These are phyloP conservation scores for Jaapia argillacea DNA, from an alignment of 768 basidiomycete species.

Conservation along the genomic window DNA sequence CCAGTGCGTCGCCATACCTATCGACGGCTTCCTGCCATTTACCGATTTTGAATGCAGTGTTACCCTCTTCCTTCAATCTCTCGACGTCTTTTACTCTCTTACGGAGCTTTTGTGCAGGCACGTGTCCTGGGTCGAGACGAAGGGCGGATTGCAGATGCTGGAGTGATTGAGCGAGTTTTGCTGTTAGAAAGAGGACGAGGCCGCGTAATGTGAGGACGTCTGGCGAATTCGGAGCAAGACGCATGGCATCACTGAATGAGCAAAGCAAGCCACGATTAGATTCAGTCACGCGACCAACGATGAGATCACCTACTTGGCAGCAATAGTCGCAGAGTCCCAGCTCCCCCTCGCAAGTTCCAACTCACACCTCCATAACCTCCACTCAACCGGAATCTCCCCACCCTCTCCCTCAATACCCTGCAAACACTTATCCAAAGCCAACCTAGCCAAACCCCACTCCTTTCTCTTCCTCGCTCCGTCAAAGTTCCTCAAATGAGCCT, in stretches of 20 bases:
- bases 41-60: conserved; percentile 58
- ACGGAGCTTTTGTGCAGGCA: conserved; percentile 57
- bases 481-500: conserved; percentile 57
- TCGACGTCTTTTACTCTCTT: conserved; percentile 81
- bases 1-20: conserved; percentile 65
- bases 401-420: conserved; percentile 69
- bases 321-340: conserved; percentile 62
- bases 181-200: conserved; percentile 64
- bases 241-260: conserved; percentile 58
- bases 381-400: conserved; percentile 65
- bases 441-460: conserved; percentile 69
- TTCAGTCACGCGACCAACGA: not conserved
- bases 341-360: conserved; percentile 62
- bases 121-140: conserved; percentile 69
- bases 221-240: conserved; percentile 62
- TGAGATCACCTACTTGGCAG: conserved; percentile 57
- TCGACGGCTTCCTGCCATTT: conserved; percentile 50
- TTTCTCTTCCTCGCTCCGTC: conserved; percentile 42
- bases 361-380: conserved; percentile 75
- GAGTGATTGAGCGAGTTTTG: conserved; percentile 59
- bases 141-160: conserved; percentile 66
- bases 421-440: conserved; percentile 74
- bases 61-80: conserved; percentile 78
- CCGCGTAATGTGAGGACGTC: conserved; percentile 75
- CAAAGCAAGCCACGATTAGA: not conserved